Evolutionary conservation across 2,329 filamentous ascomycete genomes (phyloP).

Genomic region (Fusarium sp.): DNA sequence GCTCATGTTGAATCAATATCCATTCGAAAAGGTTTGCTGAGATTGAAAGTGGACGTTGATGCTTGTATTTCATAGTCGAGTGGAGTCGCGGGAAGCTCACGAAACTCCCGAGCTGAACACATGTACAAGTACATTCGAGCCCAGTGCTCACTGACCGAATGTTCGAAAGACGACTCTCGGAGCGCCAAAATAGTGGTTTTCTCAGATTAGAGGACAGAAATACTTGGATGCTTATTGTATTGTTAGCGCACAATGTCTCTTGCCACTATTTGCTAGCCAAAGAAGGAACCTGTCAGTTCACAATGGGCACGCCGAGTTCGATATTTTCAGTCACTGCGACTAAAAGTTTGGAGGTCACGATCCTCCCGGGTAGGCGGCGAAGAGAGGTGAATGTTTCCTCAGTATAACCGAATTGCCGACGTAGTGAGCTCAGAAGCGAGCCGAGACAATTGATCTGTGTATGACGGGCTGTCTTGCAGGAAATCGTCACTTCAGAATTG

Average conservation of each 20-base stretch:
- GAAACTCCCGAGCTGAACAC: constrained; percentile 32
- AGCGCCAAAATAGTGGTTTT: too few species aligned
- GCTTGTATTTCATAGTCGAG: constrained; percentile 26
- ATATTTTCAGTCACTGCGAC: constrained; percentile 14
- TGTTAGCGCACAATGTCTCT: constrained; percentile 6
- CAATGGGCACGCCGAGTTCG: constrained; percentile 20
- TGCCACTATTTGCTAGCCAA: constrained; percentile 14
- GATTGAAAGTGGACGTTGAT: constrained; percentile 36
- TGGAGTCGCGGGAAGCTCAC: constrained; percentile 28
- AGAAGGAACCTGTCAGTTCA: neutral
- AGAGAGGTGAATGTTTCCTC: neutral
- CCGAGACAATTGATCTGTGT: constrained; percentile 6
- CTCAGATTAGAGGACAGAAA: too few species aligned
- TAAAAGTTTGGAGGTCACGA: constrained; percentile 8
- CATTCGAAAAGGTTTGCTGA: constrained; percentile 33
- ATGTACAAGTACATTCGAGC: constrained; percentile 24
- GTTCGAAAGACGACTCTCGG: neutral
- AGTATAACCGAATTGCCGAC: constrained; percentile 3
- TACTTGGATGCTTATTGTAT: too few species aligned
- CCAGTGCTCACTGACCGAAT: neutral
- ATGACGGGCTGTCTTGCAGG: constrained; percentile 27
- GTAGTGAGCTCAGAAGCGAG: constrained; percentile 14
- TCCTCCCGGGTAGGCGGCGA: constrained; percentile 20
- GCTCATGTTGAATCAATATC: constrained; percentile 6
- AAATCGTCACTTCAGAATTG: constrained; percentile 13